Conservation (phyloP, 1,139 yeast species). For the Lodderomyces elongisporus region DNA sequence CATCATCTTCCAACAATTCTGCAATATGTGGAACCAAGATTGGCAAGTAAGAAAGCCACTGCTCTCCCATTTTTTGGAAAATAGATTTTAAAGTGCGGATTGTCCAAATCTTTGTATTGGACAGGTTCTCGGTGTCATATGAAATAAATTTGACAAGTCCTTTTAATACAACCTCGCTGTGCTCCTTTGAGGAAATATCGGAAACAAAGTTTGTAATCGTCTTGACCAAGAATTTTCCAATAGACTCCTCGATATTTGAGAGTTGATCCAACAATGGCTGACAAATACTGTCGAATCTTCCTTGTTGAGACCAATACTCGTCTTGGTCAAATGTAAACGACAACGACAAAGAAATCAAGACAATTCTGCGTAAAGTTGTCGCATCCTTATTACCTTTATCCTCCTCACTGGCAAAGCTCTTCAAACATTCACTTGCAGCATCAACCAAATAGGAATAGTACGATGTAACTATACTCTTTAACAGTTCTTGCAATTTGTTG, state of each 20-base stretch:
- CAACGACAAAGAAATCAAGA: conserved; percentile 65
- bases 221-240: conserved; percentile 76
- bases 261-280: conserved; percentile 63
- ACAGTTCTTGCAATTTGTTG: conserved; percentile 74
- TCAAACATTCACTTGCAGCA: conserved; percentile 53
- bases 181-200: conserved; percentile 76
- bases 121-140: conserved; percentile 28
- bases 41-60: conserved; percentile 87
- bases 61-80: conserved; percentile 90
- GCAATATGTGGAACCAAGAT: conserved; percentile 95
- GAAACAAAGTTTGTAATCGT: conserved; percentile 71
- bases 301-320: conserved; percentile 89
- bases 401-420: conserved; percentile 35
- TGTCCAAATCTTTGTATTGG: conserved; percentile 70
- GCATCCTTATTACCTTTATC: conserved; percentile 29
- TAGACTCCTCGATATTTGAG: conserved; percentile 56
- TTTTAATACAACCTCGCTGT: conserved; percentile 49
- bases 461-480: conserved; percentile 82
- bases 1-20: conserved; percentile 91
- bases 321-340: conserved; percentile 87
- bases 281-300: conserved; percentile 72
- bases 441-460: conserved; percentile 85
- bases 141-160: conserved; percentile 36
- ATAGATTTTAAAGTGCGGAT: conserved; percentile 72
- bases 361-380: conserved; percentile 61